Conservation (phyloP, 2,329 filamentous ascomycete genomes). For the Orbilia oligospora region DNA sequence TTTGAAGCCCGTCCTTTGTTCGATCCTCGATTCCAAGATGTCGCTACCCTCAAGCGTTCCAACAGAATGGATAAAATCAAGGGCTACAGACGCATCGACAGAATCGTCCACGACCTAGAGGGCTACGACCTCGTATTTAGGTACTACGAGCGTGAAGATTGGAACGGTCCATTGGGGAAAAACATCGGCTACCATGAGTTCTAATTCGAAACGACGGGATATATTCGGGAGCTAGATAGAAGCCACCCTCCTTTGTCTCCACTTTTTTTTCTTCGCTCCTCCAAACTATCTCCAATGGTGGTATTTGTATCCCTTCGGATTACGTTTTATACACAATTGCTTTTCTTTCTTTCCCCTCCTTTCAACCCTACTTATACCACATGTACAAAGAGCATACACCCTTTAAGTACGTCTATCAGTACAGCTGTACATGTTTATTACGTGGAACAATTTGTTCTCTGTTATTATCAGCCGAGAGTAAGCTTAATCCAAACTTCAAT, state of each 20-base stretch:
- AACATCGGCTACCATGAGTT: slow-evolving; percentile 60
- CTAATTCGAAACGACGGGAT: slow-evolving; percentile 7
- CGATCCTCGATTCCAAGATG: slow-evolving; percentile 68
- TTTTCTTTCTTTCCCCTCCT: background rate
- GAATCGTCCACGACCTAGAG: slow-evolving; percentile 96
- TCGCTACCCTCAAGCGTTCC: slow-evolving; percentile 68
- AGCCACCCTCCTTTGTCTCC: background rate
- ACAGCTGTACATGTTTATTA: background rate
- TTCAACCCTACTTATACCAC: slow-evolving; percentile 1
- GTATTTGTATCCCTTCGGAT: too few relatives aligned
- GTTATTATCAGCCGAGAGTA: slow-evolving; percentile 32
- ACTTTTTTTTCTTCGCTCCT: background rate
- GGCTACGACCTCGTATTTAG: slow-evolving; percentile 97
- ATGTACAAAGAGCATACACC: slow-evolving; percentile 8
- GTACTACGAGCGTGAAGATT: slow-evolving; percentile 94
- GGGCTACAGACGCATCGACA: slow-evolving; percentile 90
- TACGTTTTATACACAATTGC: background rate
- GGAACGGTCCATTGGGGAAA: slow-evolving; percentile 51
- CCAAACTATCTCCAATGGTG: too few relatives aligned
- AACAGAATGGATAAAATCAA: slow-evolving; percentile 80
- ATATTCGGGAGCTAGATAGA: too few relatives aligned
- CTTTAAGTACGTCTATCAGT: background rate
- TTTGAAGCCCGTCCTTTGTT: slow-evolving; percentile 84
- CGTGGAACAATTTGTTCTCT: slow-evolving; percentile 6
- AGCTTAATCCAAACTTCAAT: slow-evolving; percentile 28